Percentiles rank a stretch among this genome's conserved stretches.
Conservation (phyloP, 345 rosid genomes). For the Excoecaria agallocha region DNA sequence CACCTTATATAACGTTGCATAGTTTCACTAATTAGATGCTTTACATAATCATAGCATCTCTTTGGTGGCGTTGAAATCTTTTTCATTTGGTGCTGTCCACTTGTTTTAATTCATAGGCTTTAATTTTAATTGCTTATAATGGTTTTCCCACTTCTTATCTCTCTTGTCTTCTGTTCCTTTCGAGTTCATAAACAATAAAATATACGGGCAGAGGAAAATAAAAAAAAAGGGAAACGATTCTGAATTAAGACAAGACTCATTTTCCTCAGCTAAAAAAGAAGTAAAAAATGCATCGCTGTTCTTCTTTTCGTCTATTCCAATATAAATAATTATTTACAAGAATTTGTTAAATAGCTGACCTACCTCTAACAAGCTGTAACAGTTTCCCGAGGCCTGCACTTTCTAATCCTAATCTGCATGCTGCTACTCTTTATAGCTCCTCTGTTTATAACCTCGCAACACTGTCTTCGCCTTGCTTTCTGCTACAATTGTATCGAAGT, state of each 20-base stretch:
- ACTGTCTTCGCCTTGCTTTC: conserved; percentile 59
- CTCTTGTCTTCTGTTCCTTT: background rate
- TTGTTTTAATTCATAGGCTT: too few species aligned
- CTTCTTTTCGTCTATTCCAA: background rate
- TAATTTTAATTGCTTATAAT: too few species aligned
- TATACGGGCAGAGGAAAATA: too few species aligned
- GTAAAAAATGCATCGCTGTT: background rate
- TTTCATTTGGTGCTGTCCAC: too few species aligned
- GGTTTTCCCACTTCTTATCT: too few species aligned
- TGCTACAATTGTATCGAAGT: conserved; percentile 5
- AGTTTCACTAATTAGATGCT: too few species aligned
- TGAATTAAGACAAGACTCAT: background rate
- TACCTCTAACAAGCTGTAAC: conserved; percentile 19
- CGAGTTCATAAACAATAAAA: background rate
- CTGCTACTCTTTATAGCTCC: conserved; percentile 33
- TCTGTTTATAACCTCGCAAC: conserved; percentile 51
- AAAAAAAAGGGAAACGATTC: too few species aligned
- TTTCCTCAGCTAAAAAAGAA: background rate
- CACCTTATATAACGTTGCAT: too few species aligned
- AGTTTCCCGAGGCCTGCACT: conserved; percentile 50
- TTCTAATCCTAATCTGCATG: conserved; percentile 57
- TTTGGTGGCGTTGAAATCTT: too few species aligned
- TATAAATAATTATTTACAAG: background rate
- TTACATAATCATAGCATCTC: too few species aligned
- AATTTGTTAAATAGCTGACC: background rate